phyloP scores from a whole-genome alignment of 495 filamentous ascomycete genomes.

The Aspergillus leporis region DNA sequence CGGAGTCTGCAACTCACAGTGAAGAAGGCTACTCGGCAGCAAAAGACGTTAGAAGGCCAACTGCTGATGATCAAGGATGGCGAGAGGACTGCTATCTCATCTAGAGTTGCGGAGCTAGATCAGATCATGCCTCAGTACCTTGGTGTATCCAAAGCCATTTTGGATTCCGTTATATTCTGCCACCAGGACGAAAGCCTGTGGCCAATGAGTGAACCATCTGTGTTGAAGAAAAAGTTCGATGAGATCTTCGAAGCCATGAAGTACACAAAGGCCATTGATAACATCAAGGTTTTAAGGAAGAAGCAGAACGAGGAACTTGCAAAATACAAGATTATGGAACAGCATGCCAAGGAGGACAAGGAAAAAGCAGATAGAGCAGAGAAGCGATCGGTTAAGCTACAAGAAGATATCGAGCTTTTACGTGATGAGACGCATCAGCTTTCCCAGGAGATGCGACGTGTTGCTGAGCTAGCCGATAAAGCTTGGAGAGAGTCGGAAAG shows the following conservation, averaged over 20 bases:
- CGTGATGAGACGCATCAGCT: slow-evolving; percentile 57
- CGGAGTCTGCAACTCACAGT: slow-evolving; percentile 82
- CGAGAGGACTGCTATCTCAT: slow-evolving; percentile 76
- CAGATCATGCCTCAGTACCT: slow-evolving; percentile 81
- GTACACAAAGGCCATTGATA: slow-evolving; percentile 96
- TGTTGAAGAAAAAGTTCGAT: slow-evolving; percentile 90
- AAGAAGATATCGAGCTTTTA: slow-evolving; percentile 71
- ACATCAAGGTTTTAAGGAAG: slow-evolving; percentile 83
- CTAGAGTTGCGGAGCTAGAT: slow-evolving; percentile 75
- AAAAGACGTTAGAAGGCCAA: slow-evolving; percentile 79
- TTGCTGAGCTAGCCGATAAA: slow-evolving; percentile 55
- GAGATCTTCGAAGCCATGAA: slow-evolving; percentile 97
- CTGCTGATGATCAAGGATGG: slow-evolving; percentile 75
- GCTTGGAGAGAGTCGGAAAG: slow-evolving; percentile 61
- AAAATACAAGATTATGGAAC: slow-evolving; percentile 68
- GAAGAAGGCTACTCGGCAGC: slow-evolving; percentile 71
- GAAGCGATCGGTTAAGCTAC: slow-evolving; percentile 61
- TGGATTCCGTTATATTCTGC: slow-evolving; percentile 96
- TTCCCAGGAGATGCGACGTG: slow-evolving; percentile 55
- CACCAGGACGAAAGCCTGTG: slow-evolving; percentile 97
- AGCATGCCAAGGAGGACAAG: slow-evolving; percentile 80
- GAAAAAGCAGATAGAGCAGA: slow-evolving; percentile 75
- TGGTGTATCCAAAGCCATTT: slow-evolving; percentile 84
- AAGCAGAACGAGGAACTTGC: slow-evolving; percentile 73
- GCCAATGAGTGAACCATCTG: slow-evolving; percentile 89